phyloP scores from a whole-genome alignment of 495 filamentous ascomycete species.

The Cryomyces antarcticus region DNA sequence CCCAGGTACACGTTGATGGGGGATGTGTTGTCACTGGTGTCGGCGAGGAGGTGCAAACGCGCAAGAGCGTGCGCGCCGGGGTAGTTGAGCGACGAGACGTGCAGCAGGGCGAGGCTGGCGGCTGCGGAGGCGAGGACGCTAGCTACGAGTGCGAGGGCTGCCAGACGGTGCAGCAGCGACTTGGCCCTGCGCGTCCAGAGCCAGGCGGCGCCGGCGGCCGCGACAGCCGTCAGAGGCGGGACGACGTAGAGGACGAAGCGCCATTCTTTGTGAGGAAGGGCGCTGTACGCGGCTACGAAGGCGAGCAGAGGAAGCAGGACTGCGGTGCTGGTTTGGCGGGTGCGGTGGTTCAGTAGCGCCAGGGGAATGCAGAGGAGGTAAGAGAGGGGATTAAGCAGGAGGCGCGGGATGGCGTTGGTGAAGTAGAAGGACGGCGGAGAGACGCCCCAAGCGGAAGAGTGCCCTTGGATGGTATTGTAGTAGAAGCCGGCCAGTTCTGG shows the following conservation, averaged over 20 bases:
- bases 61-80: slow-evolving; percentile 17
- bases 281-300: slow-evolving; percentile 63
- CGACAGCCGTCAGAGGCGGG: slow-evolving; percentile 58
- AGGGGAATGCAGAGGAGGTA: slow-evolving; percentile 43
- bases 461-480: slow-evolving; percentile 70
- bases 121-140: slow-evolving; percentile 39
- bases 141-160: slow-evolving; percentile 31
- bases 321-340: slow-evolving; percentile 24
- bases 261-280: slow-evolving; percentile 87
- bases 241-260: slow-evolving; percentile 85
- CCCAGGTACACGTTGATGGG: slow-evolving; percentile 48
- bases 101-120: slow-evolving; percentile 40
- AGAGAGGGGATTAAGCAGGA: slow-evolving; percentile 60
- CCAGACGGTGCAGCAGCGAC: slow-evolving; percentile 29
- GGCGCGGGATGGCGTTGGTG: slow-evolving; percentile 54
- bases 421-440: slow-evolving; percentile 75
- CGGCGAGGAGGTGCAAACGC: slow-evolving; percentile 9
- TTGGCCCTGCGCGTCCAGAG: slow-evolving; percentile 51
- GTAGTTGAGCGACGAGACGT: slow-evolving; percentile 26
- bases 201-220: slow-evolving; percentile 51
- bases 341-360: slow-evolving; percentile 32
- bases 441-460: slow-evolving; percentile 69
- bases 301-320: slow-evolving; percentile 44
- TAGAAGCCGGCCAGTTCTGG: slow-evolving; percentile 77
- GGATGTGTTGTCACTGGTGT: background rate